A percentile compares a stretch with the other conserved stretches of the same genome.
Conservation (phyloP, 164 flowering plant genomes). For the Chloranthus sessilifolius region DNA sequence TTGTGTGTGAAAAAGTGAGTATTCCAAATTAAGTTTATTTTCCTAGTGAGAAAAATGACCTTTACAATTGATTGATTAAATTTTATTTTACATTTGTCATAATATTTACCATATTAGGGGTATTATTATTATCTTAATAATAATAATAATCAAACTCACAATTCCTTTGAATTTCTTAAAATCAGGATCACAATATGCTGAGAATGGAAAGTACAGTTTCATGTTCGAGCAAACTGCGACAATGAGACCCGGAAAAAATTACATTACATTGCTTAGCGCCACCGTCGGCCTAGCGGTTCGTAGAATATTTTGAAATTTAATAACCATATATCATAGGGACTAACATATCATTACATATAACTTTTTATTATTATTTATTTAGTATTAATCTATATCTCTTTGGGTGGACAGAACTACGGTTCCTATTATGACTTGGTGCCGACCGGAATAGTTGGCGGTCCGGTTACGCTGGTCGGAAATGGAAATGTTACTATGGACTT, state of each 20-base stretch:
- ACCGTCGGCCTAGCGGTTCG: conserved; percentile 51
- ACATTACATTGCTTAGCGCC: conserved; percentile 48
- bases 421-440: conserved; percentile 23
- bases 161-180: background rate
- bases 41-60: too few relatives aligned
- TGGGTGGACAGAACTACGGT: conserved; percentile 48
- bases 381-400: background rate
- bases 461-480: conserved; percentile 35
- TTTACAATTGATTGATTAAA: too few relatives aligned
- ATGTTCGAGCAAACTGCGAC: conserved; percentile 29
- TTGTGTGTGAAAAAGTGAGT: too few relatives aligned
- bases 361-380: too few relatives aligned
- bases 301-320: background rate
- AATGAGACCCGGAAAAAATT: conserved; percentile 33
- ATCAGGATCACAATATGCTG: conserved; percentile 41
- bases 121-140: too few relatives aligned
- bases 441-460: conserved; percentile 42
- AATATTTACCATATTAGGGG: too few relatives aligned
- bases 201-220: conserved; percentile 2
- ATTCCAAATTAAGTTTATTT: too few relatives aligned
- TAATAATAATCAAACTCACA: too few relatives aligned
- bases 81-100: too few relatives aligned
- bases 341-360: background rate
- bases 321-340: background rate
- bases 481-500: conserved; percentile 41